Evolutionary conservation across 345 rosid species (phyloP).

Genomic region (Salix exigua): DNA sequence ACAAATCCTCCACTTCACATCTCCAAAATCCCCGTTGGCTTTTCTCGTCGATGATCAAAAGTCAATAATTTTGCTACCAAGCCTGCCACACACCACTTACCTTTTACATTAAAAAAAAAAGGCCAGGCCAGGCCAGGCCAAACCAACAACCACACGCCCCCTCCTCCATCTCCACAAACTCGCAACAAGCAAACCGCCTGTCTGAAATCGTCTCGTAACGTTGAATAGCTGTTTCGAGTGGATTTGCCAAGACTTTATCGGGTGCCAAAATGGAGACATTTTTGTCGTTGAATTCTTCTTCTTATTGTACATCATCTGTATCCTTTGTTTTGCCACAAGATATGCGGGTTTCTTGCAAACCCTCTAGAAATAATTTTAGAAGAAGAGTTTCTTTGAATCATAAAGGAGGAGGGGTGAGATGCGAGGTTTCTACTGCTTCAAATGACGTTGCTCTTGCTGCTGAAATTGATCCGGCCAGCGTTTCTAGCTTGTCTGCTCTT

Average conservation of each 20-base stretch:
- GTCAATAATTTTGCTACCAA: background rate
- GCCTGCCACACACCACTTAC: background rate
- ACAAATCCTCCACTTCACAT: constrained; percentile 7
- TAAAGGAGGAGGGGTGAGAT: constrained; percentile 24
- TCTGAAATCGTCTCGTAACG: background rate
- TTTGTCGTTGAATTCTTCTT: constrained; percentile 16
- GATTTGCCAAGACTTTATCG: constrained; percentile 17
- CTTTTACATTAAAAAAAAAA: background rate
- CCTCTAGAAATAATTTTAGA: constrained; percentile 1
- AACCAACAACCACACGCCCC: constrained; percentile 8
- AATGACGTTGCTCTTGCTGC: constrained; percentile 8
- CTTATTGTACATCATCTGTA: background rate
- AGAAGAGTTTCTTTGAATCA: no score
- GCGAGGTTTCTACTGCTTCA: constrained; percentile 19
- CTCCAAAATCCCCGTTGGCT: no score
- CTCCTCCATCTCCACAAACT: background rate
- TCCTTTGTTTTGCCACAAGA: constrained; percentile 1
- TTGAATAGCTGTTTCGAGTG: constrained; percentile 23
- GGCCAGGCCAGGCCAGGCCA: background rate
- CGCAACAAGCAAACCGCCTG: no score
- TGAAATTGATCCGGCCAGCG: constrained; percentile 11
- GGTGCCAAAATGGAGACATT: constrained; percentile 32
- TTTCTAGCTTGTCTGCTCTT: constrained; percentile 31
- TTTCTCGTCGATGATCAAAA: no score
- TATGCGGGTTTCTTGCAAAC: background rate